A percentile compares a stretch with the other conserved stretches of the same genome.
Evolutionary conservation across 2,329 filamentous ascomycete genomes (phyloP).

Genomic region (Elsinoe fawcettii): DNA sequence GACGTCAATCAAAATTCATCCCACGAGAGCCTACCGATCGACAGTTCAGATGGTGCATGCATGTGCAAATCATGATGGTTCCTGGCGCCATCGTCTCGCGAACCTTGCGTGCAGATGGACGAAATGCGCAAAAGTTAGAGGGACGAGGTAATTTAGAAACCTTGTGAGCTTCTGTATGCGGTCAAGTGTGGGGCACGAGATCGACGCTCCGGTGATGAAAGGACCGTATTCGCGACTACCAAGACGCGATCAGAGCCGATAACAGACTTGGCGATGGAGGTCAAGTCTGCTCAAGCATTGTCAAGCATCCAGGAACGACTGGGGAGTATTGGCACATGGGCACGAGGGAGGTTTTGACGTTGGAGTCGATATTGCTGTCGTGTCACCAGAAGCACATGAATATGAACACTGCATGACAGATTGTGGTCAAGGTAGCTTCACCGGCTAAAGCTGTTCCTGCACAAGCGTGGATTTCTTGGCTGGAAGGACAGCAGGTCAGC

Average conservation of each 20-base stretch:
- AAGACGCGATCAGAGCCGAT: constrained; percentile 5
- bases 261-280: background rate
- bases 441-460: background rate
- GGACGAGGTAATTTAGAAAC: background rate
- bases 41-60: background rate
- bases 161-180: constrained; percentile 5
- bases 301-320: constrained; percentile 5
- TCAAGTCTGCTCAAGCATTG: constrained; percentile 11
- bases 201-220: background rate
- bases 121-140: background rate
- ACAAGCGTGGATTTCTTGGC: background rate
- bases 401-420: no score
- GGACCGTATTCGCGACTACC: background rate
- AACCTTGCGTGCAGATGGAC: background rate
- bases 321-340: background rate
- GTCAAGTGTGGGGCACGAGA: constrained; percentile 5
- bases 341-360: background rate
- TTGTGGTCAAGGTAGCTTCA: no score
- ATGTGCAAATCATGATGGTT: background rate
- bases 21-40: background rate
- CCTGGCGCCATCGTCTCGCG: constrained; percentile 2
- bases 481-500: background rate
- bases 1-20: background rate
- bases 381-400: background rate
- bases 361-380: background rate